Base-by-base conservation (phyloP, 441 rosid species). In the Omphalea diandra region DNA sequence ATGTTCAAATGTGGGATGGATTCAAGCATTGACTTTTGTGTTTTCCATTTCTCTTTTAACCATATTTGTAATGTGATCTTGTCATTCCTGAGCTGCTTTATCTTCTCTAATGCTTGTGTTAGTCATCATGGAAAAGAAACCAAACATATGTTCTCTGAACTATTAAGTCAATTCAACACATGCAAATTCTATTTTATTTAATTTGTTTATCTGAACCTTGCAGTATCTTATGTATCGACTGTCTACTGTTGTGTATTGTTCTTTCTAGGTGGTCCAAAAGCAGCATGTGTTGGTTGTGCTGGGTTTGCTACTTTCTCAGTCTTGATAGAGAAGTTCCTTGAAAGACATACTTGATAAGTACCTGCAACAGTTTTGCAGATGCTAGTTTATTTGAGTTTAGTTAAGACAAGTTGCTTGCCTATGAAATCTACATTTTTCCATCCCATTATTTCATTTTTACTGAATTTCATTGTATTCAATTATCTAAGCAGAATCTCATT, bases 261-360 rank as follows among this genome's bases (percentile, higher is more conserved):
- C 43, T 67, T 67, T 68, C 31, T 56, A 89, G 99, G 91, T 55
- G 98, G 97, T 69, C 96, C 97, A 47, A 85, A 87, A 80, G 97
- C 99, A 8, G 90, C 97, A 31, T 92, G 99, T 70, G 81, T 57
- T 66, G 97, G 99, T 67, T 94, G 99, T 72, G 99, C 94, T 26
- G 98, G 96, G 33, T 92, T 94, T 73, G 98, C 98, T 41, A 84
- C 98, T 61, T 94, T 94, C 85, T 94, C 99, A 29, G 97, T 87
- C 24, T 68, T 83, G 68, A 94, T 94, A 32, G 98, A 94, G 93
- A 94, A 94, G 91, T 82, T 94, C 82, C 75, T 94, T 0, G 98
- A 94, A 10, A 76, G 94, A 29, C 93, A 87, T 76, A 84, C 74
- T 44, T 94, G 86, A 69, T 60, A 22, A 54, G 40, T 6, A 41